Evolutionary conservation across 148 eudicot species (phyloP).

Genomic region (Drosera capensis): DNA sequence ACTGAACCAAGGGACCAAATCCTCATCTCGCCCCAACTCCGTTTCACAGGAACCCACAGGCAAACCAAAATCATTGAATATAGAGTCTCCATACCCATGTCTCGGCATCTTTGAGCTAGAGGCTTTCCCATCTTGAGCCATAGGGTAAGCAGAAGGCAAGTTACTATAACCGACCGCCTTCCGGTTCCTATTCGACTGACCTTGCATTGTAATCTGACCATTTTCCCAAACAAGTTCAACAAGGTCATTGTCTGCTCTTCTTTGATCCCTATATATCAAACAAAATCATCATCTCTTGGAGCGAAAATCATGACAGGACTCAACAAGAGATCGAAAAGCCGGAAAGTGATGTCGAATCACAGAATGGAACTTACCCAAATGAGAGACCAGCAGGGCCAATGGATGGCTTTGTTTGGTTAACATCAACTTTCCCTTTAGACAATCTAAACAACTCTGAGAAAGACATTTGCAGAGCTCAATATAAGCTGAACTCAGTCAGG

Average conservation of each 20-base stretch:
- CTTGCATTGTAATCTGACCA: constrained; percentile 5
- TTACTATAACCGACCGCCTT: constrained; percentile 17
- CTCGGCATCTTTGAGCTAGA: constrained; percentile 21
- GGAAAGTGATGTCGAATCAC: neutral
- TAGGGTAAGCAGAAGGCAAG: constrained; percentile 19
- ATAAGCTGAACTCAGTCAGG: constrained; percentile 14
- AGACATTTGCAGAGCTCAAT: constrained; percentile 40
- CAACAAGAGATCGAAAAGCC: neutral
- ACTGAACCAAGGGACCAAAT: constrained; percentile 60
- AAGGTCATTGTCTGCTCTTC: constrained; percentile 45
- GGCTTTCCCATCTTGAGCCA: constrained; percentile 23
- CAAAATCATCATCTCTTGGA: neutral
- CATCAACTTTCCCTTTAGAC: constrained; percentile 39
- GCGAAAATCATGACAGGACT: neutral
- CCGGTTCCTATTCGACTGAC: constrained; percentile 14
- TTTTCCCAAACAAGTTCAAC: constrained; percentile 68
- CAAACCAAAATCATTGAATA: constrained; percentile 23
- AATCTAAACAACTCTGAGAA: constrained; percentile 55
- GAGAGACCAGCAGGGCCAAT: constrained; percentile 27
- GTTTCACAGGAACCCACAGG: constrained; percentile 35
- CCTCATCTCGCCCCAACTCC: constrained; percentile 42
- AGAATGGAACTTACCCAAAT: constrained; percentile 33
- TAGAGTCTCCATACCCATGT: constrained; percentile 25
- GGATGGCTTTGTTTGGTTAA: constrained; percentile 31
- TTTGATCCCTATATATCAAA: constrained; percentile 1